These are phyloP conservation scores for Entomortierella chlamydospora DNA, from an alignment of 192 early-diverging fungal species.

Conservation along the genomic window DNA sequence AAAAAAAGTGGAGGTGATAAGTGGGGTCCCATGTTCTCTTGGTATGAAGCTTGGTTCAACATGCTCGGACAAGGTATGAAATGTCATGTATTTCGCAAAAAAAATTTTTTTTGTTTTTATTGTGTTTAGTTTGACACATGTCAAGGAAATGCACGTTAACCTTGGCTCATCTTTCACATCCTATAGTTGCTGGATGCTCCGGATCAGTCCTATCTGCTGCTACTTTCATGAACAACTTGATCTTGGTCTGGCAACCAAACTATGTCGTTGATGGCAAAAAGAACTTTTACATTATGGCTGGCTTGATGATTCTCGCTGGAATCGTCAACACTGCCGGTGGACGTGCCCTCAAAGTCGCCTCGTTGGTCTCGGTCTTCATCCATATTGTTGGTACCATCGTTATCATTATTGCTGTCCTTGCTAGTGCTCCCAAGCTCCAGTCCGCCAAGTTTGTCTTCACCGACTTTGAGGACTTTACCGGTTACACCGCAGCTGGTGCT, in stretches of 20 bases:
- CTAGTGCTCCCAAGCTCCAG: slow-evolving; percentile 38
- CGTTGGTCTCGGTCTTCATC: slow-evolving; percentile 39
- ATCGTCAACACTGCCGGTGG: slow-evolving; percentile 49
- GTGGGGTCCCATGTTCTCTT: slow-evolving; percentile 57
- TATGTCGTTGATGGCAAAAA: slow-evolving; percentile 24
- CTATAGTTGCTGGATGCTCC: slow-evolving; percentile 44
- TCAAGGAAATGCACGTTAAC: background rate
- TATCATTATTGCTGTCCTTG: slow-evolving; percentile 35
- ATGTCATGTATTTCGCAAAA: background rate
- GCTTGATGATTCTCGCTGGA: slow-evolving; percentile 33
- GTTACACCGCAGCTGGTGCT: slow-evolving; percentile 32
- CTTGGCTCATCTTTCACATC: background rate
- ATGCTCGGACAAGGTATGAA: slow-evolving; percentile 52
- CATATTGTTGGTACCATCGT: slow-evolving; percentile 50
- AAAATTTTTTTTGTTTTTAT: background rate
- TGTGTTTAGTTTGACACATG: background rate
- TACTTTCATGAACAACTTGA: slow-evolving; percentile 35
- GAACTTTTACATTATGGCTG: slow-evolving; percentile 50
- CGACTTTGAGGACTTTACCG: slow-evolving; percentile 44
- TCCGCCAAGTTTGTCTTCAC: slow-evolving; percentile 56
- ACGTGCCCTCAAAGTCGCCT: slow-evolving; percentile 44
- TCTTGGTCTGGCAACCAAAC: slow-evolving; percentile 26
- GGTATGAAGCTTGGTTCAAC: slow-evolving; percentile 59
- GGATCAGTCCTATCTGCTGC: slow-evolving; percentile 47
- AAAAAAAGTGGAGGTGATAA: slow-evolving; percentile 51